A percentile compares a stretch with the other conserved stretches of the same genome.
phyloP scores from a whole-genome alignment of 1,284 basidiomycete species.

The Cystobasidium slooffiae region DNA sequence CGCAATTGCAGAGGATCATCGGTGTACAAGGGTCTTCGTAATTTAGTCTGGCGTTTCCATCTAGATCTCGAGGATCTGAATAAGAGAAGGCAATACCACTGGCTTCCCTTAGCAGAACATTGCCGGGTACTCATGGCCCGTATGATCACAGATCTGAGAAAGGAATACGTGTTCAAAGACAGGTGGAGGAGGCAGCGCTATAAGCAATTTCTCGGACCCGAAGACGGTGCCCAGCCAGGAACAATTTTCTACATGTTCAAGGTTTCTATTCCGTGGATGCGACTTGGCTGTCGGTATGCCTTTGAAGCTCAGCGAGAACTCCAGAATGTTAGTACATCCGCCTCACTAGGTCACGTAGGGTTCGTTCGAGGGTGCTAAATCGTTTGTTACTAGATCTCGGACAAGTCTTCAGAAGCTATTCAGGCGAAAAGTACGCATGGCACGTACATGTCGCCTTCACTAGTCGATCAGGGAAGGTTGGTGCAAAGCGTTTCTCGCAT shows the following conservation, averaged over 20 bases:
- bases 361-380: background rate
- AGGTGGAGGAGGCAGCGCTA: constrained; percentile 5
- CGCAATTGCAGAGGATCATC: constrained; percentile 15
- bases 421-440: no score
- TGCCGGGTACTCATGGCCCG: background rate
- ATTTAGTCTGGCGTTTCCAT: constrained; percentile 22
- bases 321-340: background rate
- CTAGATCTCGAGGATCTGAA: constrained; percentile 38
- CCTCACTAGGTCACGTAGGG: no score
- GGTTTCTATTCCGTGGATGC: background rate
- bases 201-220: background rate
- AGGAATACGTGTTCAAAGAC: constrained; percentile 1
- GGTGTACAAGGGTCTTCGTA: constrained; percentile 14
- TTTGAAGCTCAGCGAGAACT: background rate
- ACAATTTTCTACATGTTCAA: constrained; percentile 23
- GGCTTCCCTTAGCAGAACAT: constrained; percentile 11
- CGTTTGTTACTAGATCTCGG: no score
- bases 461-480: no score
- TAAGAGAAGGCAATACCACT: constrained; percentile 13
- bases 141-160: constrained; percentile 16
- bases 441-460: no score
- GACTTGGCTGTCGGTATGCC: background rate
- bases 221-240: background rate
- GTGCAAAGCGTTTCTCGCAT: no score
- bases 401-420: no score